Evolutionary conservation across 805 yeast species (phyloP), one percentile per base, ranked within the genome.

Genomic region (Kodamaea nitidulidarum): DNA sequence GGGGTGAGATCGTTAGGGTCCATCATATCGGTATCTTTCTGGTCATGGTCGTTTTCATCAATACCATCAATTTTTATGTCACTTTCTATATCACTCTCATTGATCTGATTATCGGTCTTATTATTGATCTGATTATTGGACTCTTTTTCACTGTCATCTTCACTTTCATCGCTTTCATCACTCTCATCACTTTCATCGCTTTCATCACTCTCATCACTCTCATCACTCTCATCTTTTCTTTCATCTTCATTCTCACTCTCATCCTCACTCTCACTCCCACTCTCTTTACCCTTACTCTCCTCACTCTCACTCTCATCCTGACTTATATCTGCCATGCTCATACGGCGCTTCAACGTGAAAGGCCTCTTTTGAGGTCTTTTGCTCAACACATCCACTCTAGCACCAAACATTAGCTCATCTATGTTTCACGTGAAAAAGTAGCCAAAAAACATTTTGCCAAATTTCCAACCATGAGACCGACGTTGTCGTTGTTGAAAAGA

Each of bases 391-490:
- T 38, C 41, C 50, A 75, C 81, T 55, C 87, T 66, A 11, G 75
- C 72, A 7, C 84, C 84, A 63, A 81, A 81, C 88, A 81, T 78
- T 30, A 37, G 15, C 40, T 37, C 35, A 31, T 37, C 39, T 20
- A 27, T 8, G 9, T 28, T 27, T 26, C 37, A 22, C 22, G 35
- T 34, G 35, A 32, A 32, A 32, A 35, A 32, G 36, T 21, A n/a
- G 4, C 34, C 34, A n/a, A n/a, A n/a, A n/a, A n/a, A n/a, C n/a
- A n/a, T n/a, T n/a, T n/a, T n/a, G n/a, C n/a, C n/a, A n/a, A n/a
- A n/a, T n/a, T n/a, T n/a, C n/a, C n/a, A n/a, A 31, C 31, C 38
- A 67, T 67, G 72, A 62, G 57, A 49, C 61, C 67, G 11, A 52
- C 68, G 10, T 38, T 63, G 34, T 37, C 48, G 32, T 45, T 63